Evolutionary conservation across 495 filamentous ascomycete genomes (phyloP).

Genomic region (Trypethelium eluteriae): DNA sequence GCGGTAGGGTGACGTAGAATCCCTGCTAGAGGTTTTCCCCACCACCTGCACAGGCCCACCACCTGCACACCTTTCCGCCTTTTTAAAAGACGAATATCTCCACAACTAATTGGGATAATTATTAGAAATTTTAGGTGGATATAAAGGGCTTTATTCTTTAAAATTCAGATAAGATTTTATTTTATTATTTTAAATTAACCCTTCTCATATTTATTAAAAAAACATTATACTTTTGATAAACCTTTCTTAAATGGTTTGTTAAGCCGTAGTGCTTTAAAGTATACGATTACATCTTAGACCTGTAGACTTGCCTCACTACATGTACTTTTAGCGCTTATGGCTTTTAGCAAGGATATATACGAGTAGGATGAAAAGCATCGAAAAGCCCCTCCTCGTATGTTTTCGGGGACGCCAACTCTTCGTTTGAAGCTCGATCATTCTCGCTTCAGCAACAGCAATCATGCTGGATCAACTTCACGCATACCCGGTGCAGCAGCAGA

Average conservation of each 20-base stretch:
- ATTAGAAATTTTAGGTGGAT: too few relatives aligned
- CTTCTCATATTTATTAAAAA: neutral
- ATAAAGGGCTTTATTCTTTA: too few relatives aligned
- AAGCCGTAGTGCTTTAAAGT: conserved; percentile 11
- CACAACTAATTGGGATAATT: too few relatives aligned
- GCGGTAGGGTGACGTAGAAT: too few relatives aligned
- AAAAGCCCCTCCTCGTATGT: conserved; percentile 10
- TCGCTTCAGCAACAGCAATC: conserved; percentile 9
- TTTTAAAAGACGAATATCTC: too few relatives aligned
- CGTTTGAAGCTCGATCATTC: conserved; percentile 3
- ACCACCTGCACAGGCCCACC: too few relatives aligned
- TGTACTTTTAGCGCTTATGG: conserved; percentile 3
- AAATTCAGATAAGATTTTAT: too few relatives aligned
- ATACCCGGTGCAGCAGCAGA: conserved; percentile 3
- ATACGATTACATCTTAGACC: conserved; percentile 4
- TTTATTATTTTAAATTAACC: too few relatives aligned
- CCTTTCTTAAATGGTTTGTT: conserved; percentile 11
- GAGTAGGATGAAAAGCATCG: conserved; percentile 8
- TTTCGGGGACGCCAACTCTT: conserved; percentile 9
- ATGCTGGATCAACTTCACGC: conserved; percentile 10
- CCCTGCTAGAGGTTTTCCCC: too few relatives aligned
- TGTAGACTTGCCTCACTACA: neutral
- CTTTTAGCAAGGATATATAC: conserved; percentile 10
- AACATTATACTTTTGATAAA: conserved; percentile 5
- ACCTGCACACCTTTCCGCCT: too few relatives aligned